Percentiles rank a stretch among this genome's conserved stretches.
phyloP scores from a whole-genome alignment of 225 moss, liverwort and hornwort genomes.

The Thuidium tamariscinum region DNA sequence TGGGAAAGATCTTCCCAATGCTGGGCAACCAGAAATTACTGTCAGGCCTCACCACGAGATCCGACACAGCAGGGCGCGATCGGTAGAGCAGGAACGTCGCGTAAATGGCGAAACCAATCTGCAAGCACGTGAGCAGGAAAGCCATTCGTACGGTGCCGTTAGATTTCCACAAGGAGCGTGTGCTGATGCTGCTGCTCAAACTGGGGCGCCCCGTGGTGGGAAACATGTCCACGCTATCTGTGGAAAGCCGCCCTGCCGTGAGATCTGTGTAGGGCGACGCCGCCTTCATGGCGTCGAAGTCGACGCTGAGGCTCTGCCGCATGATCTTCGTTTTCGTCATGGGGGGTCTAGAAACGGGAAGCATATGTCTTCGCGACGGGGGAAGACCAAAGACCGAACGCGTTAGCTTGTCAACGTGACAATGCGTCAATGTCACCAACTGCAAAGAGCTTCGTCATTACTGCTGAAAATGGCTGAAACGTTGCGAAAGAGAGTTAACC shows the following conservation, averaged over 20 bases:
- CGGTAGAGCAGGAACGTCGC: constrained; percentile 69
- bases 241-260: background rate
- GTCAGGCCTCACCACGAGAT: constrained; percentile 21
- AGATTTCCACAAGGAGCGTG: background rate
- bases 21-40: constrained; percentile 10
- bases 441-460: background rate
- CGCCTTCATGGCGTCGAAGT: background rate
- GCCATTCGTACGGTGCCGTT: constrained; percentile 36
- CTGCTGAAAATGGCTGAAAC: background rate
- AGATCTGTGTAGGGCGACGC: background rate
- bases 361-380: background rate
- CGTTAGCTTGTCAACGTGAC: background rate
- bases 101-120: constrained; percentile 69
- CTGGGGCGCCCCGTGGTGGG: background rate
- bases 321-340: background rate
- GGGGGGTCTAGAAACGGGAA: background rate
- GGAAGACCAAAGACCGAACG: background rate
- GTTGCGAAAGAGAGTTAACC: too few species aligned
- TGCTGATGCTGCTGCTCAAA: background rate
- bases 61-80: constrained; percentile 56
- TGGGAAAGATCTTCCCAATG: background rate
- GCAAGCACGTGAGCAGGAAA: constrained; percentile 49
- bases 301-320: background rate
- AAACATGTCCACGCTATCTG: background rate
- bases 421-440: background rate